Percentiles rank a stretch among this genome's conserved stretches.
phyloP scores from a whole-genome alignment of 257 asterid species.

The Solanum peruvianum region DNA sequence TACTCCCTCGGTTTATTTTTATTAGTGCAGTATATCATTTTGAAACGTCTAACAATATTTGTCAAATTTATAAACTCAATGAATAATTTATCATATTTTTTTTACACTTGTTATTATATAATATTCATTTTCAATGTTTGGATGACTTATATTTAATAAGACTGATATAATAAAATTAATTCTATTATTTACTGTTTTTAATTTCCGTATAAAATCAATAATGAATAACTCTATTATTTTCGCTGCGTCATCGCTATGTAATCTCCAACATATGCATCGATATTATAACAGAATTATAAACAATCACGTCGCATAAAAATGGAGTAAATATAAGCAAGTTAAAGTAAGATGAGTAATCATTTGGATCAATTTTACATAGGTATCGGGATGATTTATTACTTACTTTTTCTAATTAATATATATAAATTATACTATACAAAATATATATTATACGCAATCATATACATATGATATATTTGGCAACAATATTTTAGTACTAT shows the following conservation, averaged over 20 bases:
- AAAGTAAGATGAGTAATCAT: background rate
- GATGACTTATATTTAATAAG: too few relatives aligned
- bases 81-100: too few relatives aligned
- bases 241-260: too few relatives aligned
- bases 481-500: background rate
- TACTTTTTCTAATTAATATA: background rate
- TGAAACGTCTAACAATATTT: fast-evolving
- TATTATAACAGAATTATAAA: background rate
- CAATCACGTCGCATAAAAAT: background rate
- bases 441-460: background rate
- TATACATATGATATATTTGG: background rate
- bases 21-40: background rate
- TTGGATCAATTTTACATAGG: background rate
- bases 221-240: too few relatives aligned
- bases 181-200: too few relatives aligned
- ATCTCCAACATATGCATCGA: too few relatives aligned
- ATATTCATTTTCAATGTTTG: background rate
- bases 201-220: too few relatives aligned
- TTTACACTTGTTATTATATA: background rate
- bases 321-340: too few relatives aligned
- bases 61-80: too few relatives aligned
- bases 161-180: too few relatives aligned
- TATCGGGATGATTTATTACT: background rate
- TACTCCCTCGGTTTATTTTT: background rate
- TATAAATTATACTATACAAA: background rate